phyloP scores from a whole-genome alignment of 352 stramenopile species.

The Thalassiosira livingstoniorum region DNA sequence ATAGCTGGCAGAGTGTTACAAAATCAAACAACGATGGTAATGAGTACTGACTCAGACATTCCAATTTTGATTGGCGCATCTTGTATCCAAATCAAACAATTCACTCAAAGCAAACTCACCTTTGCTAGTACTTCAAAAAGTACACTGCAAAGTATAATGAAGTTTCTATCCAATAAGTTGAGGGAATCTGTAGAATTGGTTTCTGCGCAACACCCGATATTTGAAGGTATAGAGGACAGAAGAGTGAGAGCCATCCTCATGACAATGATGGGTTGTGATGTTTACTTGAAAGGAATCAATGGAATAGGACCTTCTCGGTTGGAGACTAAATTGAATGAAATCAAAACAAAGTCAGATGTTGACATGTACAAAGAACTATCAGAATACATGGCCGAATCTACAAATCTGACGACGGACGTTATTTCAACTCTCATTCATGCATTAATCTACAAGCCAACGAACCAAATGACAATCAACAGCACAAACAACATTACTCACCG shows the following conservation, averaged over 20 bases:
- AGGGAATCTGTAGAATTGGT: background rate
- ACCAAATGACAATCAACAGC: background rate
- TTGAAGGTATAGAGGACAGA: too few species aligned
- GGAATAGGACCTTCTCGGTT: too few species aligned
- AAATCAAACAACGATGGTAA: conserved; percentile 19
- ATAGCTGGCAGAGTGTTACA: conserved; percentile 25
- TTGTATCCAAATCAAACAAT: conserved; percentile 37
- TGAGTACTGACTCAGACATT: conserved; percentile 44
- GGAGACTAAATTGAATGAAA: too few species aligned
- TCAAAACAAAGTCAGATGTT: too few species aligned
- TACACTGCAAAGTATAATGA: background rate
- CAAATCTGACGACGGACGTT: too few species aligned
- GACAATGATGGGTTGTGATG: too few species aligned
- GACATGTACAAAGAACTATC: too few species aligned
- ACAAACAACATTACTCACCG: background rate
- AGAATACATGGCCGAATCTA: too few species aligned
- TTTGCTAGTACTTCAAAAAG: background rate
- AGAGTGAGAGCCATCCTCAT: too few species aligned
- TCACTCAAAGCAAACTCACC: conserved; percentile 7
- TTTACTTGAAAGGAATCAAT: too few species aligned
- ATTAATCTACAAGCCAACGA: conserved; percentile 40
- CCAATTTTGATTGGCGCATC: conserved; percentile 25
- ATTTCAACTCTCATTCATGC: conserved; percentile 15
- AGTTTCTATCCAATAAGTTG: background rate
- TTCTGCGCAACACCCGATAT: background rate